These are phyloP conservation scores for Haplosporangium gracile DNA, from an alignment of 192 early-diverging fungal species.

Conservation along the genomic window DNA sequence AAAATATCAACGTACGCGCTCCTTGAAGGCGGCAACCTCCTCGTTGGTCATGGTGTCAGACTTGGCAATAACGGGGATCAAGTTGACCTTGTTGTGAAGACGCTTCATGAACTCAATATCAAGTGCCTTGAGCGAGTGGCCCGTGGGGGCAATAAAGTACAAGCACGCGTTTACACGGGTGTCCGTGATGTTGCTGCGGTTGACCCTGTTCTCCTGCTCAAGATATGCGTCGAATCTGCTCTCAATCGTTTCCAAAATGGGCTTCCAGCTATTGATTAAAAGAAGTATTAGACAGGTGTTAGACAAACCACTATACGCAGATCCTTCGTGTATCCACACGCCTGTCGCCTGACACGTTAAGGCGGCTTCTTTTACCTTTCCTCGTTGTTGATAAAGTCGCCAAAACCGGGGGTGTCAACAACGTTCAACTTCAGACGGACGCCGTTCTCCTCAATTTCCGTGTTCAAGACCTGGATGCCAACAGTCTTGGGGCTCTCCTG, in stretches of 20 bases:
- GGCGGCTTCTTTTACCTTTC: conserved; percentile 70
- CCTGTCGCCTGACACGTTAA: neutral
- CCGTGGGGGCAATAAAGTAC: conserved; percentile 98
- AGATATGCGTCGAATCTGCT: conserved; percentile 94
- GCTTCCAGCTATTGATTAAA: conserved; percentile 85
- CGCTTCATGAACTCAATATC: conserved; percentile 98
- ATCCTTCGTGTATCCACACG: neutral
- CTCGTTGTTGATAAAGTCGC: conserved; percentile 99
- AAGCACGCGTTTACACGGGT: conserved; percentile 95
- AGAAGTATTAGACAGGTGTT: neutral
- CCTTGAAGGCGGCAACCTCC: conserved; percentile 87
- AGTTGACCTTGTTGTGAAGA: conserved; percentile 89
- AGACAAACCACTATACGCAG: neutral
- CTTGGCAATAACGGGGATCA: conserved; percentile 92
- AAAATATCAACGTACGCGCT: conserved; percentile 66
- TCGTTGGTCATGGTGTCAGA: conserved; percentile 91
- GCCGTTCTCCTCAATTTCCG: conserved; percentile 96
- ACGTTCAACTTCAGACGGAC: conserved; percentile 94
- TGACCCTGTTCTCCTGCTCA: conserved; percentile 93
- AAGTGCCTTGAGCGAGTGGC: conserved; percentile 90
- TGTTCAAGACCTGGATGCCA: conserved; percentile 81
- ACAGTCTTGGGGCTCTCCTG: conserved; percentile 79
- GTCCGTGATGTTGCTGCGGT: conserved; percentile 90
- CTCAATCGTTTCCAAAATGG: conserved; percentile 96
- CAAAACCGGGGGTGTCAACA: conserved; percentile 98